Base-by-base conservation (phyloP, 345 rosid species). In the Linum lewisii region DNA sequence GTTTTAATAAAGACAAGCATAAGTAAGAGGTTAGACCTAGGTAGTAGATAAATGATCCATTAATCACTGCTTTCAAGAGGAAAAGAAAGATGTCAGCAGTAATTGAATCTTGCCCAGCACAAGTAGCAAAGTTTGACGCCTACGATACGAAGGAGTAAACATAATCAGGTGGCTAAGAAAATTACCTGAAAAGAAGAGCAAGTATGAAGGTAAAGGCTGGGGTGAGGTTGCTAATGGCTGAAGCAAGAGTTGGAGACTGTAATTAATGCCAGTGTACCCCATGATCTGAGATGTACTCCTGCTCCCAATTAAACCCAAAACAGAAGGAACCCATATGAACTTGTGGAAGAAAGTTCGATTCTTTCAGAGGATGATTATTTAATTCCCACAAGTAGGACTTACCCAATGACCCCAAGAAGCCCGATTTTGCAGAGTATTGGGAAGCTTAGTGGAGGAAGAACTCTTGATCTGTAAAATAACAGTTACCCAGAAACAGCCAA, bases 241-340 rank as follows among this genome's bases (percentile, higher is more conserved):
- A 78, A 57, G 82, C 61, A 51, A 81, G 77, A 56, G 81, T 78
- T 22, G 85, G 80, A 42, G 77, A 49, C 74, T 73, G 60, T 62
- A 75, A 24, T 66, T 67, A 24, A 73, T 22, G 1, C 78, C 85
- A 58, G 64, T 73, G 52, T 57, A 71, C 4, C 77, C 73, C 49
- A 54, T 25, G 20, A 71, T 3, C 50, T 42, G 58, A 21, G 62
- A 24, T 13, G 54, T 26, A 45, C 59, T 49, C 68, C 84, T 80
- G 76, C 53, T n/a, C 1, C 21, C 61, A 44, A 25, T 2, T 19
- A 52, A 6, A 52, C 23, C 23, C 23, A 52, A 52, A 21, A 19
- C 14, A 20, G 4, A n/a, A 24, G 11, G 6, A 21, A 24, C 24
- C 18, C 52, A 19, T 25, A 16, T n/a, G n/a, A n/a, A 6, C 4